A percentile compares a stretch with the other conserved stretches of the same genome.
These are phyloP conservation scores for Alternaria incomplexa DNA, from an alignment of 2,329 filamentous ascomycete species.

Conservation along the genomic window DNA sequence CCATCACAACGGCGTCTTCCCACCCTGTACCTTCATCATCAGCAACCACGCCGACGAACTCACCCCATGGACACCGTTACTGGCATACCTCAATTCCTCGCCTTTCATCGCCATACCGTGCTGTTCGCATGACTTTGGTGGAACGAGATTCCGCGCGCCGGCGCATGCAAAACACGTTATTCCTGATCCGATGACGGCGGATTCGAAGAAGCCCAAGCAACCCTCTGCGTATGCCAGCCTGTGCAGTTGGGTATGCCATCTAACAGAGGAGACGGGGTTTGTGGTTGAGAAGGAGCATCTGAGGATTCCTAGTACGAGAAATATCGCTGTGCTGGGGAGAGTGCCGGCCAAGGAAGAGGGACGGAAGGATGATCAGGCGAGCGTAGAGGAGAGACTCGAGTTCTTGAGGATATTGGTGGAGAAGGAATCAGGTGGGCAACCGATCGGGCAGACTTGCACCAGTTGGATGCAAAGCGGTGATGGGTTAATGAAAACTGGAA, in stretches of 20 bases:
- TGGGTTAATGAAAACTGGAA: slow-evolving; percentile 53
- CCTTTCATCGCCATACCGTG: slow-evolving; percentile 95
- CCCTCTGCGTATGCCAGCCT: slow-evolving; percentile 82
- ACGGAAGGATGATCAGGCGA: slow-evolving; percentile 50
- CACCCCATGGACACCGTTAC: slow-evolving; percentile 91
- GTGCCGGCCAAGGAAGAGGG: slow-evolving; percentile 54
- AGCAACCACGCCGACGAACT: slow-evolving; percentile 97
- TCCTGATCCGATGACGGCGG: slow-evolving; percentile 19
- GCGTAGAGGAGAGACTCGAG: neutral
- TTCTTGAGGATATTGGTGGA: slow-evolving; percentile 65
- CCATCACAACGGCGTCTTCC: slow-evolving; percentile 69
- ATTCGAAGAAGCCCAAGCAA: slow-evolving; percentile 41
- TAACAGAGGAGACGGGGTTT: slow-evolving; percentile 77
- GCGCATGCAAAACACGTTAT: slow-evolving; percentile 23
- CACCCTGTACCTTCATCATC: slow-evolving; percentile 82
- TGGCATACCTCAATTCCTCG: slow-evolving; percentile 75
- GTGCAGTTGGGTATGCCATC: slow-evolving; percentile 74
- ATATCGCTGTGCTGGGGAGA: slow-evolving; percentile 79
- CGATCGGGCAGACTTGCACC: slow-evolving; percentile 51
- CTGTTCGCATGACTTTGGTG: slow-evolving; percentile 87
- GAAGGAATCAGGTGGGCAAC: slow-evolving; percentile 52
- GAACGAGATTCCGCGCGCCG: slow-evolving; percentile 72
- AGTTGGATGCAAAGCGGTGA: slow-evolving; percentile 61
- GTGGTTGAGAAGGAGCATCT: slow-evolving; percentile 81
- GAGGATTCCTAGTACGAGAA: slow-evolving; percentile 90